These are phyloP conservation scores for Calonectria pauciramosa DNA, from an alignment of 2,329 filamentous ascomycete genomes.

Conservation along the genomic window DNA sequence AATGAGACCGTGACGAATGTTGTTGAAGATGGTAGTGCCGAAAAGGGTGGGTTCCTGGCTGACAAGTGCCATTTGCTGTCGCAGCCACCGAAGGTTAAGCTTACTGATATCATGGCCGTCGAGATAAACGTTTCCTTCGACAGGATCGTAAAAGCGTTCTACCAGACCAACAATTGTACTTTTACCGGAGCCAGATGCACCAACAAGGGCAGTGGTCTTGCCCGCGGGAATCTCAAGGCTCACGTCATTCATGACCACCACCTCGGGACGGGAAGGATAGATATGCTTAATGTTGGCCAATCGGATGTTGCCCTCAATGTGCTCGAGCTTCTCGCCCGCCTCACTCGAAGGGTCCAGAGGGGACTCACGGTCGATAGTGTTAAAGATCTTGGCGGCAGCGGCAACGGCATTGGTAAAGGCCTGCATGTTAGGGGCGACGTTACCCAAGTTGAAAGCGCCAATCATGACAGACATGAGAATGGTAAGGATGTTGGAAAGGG, in stretches of 20 bases:
- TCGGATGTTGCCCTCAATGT: constrained; percentile 83
- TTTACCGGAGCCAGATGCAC: constrained; percentile 94
- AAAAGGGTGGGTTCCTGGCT: constrained; percentile 95
- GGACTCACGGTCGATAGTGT: constrained; percentile 89
- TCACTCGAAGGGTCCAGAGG: constrained; percentile 83
- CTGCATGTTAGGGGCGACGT: constrained; percentile 86
- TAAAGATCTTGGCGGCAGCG: constrained; percentile 92
- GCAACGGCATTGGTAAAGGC: constrained; percentile 88
- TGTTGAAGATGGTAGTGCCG: constrained; percentile 87
- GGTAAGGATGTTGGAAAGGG: constrained; percentile 80
- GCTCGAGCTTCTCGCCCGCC: constrained; percentile 79
- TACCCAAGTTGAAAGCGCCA: constrained; percentile 91
- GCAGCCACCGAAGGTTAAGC: constrained; percentile 90
- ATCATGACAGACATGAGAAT: constrained; percentile 94
- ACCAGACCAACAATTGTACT: constrained; percentile 94
- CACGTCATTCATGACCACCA: constrained; percentile 88
- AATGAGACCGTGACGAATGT: constrained; percentile 91
- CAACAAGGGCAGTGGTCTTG: constrained; percentile 93
- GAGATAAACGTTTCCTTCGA: constrained; percentile 81
- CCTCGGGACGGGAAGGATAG: constrained; percentile 93
- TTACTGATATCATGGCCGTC: constrained; percentile 86
- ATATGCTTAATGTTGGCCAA: constrained; percentile 90
- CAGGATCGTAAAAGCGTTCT: constrained; percentile 94
- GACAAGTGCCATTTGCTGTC: constrained; percentile 92
- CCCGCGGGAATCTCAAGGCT: constrained; percentile 85